Evolutionary conservation across 78 protist genomes (phyloP).

Genomic region (Mastigamoeba balamuthi): DNA sequence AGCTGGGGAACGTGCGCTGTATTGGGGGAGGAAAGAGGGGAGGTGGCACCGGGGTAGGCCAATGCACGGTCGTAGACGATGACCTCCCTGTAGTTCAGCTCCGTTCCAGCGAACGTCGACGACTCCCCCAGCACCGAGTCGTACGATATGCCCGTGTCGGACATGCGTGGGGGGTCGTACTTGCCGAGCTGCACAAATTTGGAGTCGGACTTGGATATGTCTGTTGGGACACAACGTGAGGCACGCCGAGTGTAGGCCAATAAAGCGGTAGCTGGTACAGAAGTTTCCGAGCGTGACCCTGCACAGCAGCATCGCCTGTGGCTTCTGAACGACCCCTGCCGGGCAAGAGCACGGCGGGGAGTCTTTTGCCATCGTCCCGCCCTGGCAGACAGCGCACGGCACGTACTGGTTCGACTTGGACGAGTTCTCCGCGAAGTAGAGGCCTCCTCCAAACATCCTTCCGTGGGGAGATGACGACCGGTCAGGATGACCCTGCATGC

Average conservation of each 20-base stretch:
- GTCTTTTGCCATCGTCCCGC: not conserved
- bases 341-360: not conserved
- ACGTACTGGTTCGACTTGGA: constrained; percentile 8
- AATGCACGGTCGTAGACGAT: not conserved
- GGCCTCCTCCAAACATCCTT: not conserved
- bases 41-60: too few relatives aligned
- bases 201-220: too few relatives aligned
- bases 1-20: too few relatives aligned
- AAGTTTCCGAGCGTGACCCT: not conserved
- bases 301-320: not conserved
- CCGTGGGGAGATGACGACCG: too few relatives aligned
- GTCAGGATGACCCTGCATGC: too few relatives aligned
- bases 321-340: not conserved
- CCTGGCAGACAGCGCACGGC: not conserved
- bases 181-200: too few relatives aligned
- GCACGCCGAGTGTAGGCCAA: too few relatives aligned
- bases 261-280: too few relatives aligned
- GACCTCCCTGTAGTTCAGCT: not conserved
- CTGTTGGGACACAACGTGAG: too few relatives aligned
- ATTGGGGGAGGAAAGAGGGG: too few relatives aligned
- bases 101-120: too few relatives aligned
- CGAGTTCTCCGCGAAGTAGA: constrained; percentile 6
- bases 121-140: not conserved
- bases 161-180: too few relatives aligned
- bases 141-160: not conserved